Evolutionary conservation across 2,329 filamentous ascomycete species (phyloP), one percentile per base, ranked within the genome.

Genomic region (Venturia nashicola): DNA sequence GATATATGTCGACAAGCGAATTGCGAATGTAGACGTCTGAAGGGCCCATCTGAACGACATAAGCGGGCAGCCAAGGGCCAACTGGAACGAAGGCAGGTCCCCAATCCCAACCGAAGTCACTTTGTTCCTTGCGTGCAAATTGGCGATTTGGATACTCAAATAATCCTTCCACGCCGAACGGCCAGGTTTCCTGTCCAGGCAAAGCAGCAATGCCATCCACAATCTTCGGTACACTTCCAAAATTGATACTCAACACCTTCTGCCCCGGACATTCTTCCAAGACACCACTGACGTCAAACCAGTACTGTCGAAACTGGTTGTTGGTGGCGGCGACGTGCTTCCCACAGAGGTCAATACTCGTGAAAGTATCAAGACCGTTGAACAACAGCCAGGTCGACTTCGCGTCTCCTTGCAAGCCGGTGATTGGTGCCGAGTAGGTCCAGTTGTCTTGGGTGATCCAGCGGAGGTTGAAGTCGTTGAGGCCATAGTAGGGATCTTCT

Each of bases 101-200:
- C 83, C 83, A 85, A 65, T 86, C 83, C 84, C 84, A 87, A 1
- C 85, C 85, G 70, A 86, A 86, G 69, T 86, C 83, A 8, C 77
- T 82, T 69, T 86, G 81, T 68, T 86, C 80, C 69, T 86, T 86
- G 39, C 84, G 77, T 43, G 86, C 80, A 66, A 82, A 84, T 70
- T 80, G 78, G 7, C 81, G 76, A 65, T 84, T 80, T 0, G 75
- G 70, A 60, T 82, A 83, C 66, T 84, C 82, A 64, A 78, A 83
- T 0, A 76, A 59, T 18, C 75, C 71, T 67, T 84, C 75, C 3
- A 83, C 76, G 9, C 72, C 74, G 64, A 20, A 59, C 16, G 57
- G 57, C 57, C 57, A 59, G 18, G 57, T 76, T 67, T 80, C 76
- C 66, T 80, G 77, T 2, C 75, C 77, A 0, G 80, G 78, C 67